Percentiles rank a stretch among this genome's conserved stretches.
Evolutionary conservation across 1,284 basidiomycete species (phyloP).

Genomic region (Apiotrichum mycotoxinovorans): DNA sequence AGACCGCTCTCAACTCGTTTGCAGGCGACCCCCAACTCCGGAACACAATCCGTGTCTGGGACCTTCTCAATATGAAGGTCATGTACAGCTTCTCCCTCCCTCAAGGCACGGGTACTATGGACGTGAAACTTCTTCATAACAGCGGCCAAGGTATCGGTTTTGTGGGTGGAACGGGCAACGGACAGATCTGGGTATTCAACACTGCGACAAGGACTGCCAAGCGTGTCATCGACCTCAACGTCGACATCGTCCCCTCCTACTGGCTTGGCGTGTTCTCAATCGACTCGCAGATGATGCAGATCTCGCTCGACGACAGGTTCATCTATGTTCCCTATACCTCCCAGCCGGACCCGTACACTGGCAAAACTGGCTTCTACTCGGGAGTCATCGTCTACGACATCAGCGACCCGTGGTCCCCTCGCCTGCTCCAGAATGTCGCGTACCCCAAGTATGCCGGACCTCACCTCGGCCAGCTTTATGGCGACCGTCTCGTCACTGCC

Average conservation of each 20-base stretch:
- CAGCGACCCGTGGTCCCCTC: constrained; percentile 5
- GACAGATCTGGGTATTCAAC: constrained; percentile 16
- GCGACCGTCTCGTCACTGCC: constrained; percentile 13
- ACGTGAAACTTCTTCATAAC: constrained; percentile 11
- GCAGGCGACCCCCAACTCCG: constrained; percentile 6
- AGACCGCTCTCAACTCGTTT: constrained; percentile 4
- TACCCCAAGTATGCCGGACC: constrained; percentile 15
- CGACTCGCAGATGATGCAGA: constrained; percentile 17
- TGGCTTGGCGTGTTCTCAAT: neutral
- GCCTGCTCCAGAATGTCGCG: constrained; percentile 9
- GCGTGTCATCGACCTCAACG: constrained; percentile 14
- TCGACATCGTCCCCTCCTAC: constrained; percentile 2
- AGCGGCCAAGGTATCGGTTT: constrained; percentile 11
- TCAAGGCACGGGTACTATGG: constrained; percentile 13
- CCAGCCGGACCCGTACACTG: constrained; percentile 3
- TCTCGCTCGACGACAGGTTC: constrained; percentile 14
- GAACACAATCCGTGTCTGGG: constrained; percentile 15
- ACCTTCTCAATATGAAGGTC: constrained; percentile 9
- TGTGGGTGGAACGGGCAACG: constrained; percentile 17
- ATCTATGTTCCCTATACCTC: constrained; percentile 14
- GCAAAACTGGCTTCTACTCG: constrained; percentile 10
- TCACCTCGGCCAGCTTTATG: constrained; percentile 11
- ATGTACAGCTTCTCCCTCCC: constrained; percentile 8
- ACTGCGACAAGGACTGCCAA: neutral
- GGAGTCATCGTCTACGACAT: constrained; percentile 15